phyloP scores from a whole-genome alignment of 345 rosid species.

The Citrus australasica region DNA sequence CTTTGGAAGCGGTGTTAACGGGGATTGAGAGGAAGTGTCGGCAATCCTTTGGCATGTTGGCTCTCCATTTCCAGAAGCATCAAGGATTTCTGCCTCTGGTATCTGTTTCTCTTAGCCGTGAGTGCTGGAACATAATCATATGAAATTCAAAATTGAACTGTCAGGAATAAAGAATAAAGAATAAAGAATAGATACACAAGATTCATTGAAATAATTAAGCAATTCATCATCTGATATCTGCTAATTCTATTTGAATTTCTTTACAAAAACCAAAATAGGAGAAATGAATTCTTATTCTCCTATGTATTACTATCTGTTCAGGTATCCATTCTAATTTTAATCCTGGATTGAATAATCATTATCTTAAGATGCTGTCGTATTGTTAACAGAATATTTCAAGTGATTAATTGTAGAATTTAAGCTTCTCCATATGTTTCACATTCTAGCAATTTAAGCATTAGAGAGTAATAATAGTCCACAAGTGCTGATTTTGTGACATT shows the following conservation, averaged over 20 bases:
- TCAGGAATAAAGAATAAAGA: neutral
- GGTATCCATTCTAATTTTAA: neutral
- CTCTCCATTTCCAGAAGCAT: conserved; percentile 96
- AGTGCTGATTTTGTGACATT: neutral
- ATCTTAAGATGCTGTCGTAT: neutral
- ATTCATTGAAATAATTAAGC: neutral
- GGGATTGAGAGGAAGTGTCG: conserved; percentile 68
- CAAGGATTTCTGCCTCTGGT: conserved; percentile 90
- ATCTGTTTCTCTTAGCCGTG: conserved; percentile 85
- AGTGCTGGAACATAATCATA: conserved; percentile 47
- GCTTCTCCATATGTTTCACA: neutral
- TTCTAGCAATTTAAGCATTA: neutral
- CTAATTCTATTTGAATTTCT: neutral
- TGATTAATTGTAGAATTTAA: neutral
- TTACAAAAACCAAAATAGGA: neutral
- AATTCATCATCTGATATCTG: neutral
- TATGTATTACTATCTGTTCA: neutral
- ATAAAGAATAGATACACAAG: neutral
- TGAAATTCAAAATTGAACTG: neutral
- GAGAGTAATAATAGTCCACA: neutral
- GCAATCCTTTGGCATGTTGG: conserved; percentile 86
- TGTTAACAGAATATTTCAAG: neutral
- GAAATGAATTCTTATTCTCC: neutral
- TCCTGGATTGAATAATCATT: neutral
- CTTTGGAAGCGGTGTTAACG: conserved; percentile 27